Base-by-base conservation (phyloP, 257 asterid genomes). In the Solanum virginianum region DNA sequence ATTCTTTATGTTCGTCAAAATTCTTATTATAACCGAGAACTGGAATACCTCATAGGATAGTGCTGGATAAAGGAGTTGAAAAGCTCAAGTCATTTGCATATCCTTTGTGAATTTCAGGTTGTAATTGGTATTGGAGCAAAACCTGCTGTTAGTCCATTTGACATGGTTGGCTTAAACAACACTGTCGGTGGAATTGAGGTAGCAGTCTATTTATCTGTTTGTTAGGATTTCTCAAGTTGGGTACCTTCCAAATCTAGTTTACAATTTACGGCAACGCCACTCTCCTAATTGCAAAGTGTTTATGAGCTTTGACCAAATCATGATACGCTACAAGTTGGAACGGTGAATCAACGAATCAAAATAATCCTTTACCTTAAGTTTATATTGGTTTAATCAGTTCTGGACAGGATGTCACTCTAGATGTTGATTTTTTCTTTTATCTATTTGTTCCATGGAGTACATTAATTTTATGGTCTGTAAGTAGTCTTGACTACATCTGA, bases 151-250 rank as follows among this genome's bases (percentile, higher is more conserved):
- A 84, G 93, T 86, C 98, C 97, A 66, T 96, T 96, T 57, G 97
- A 96, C 85, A 88, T 82, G n/a, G 90, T 94, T 71, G 98, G 97
- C 59, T 85, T 96, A 86, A 91, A 88, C 88, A 91, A 87, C 39
- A 82, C 85, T n/a, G 93, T 94, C 77, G 99, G 99, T 71, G 99
- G 99, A 80, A 90, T 96, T 88, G 93, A 94, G 98, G 98, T 94
- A 81, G 84, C 24, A 51, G 62, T 68, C 43, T 22, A 82, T 82
- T 82, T 49, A 75, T 53, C 63, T 79, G 49, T 79, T 26, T 10
- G 9, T 12, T 79, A 16, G 49, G 83, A 79, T 79, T 26, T 29
- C 8, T 70, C 80, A 70, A 70, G 41, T 10, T 70, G 29, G 54
- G 29, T 53, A 17, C 54, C 54, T 18, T 7, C 54, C 54, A 41